Conservation (phyloP, 139 green algal species). For the Chlamydomonas eustigma region DNA sequence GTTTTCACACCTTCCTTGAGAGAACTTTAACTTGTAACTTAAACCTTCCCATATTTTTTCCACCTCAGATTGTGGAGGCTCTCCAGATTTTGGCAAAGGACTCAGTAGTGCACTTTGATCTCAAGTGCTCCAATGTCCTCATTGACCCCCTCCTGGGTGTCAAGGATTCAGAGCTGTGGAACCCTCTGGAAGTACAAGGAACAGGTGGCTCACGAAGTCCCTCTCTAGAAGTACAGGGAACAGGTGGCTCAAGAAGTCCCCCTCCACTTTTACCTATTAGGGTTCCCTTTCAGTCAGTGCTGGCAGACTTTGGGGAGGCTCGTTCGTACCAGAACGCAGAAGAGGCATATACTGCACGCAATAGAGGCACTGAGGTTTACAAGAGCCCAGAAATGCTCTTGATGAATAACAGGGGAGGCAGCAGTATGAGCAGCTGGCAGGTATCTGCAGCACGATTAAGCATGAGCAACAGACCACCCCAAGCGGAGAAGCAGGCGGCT, state of each 20-base stretch:
- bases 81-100: constrained; percentile 36
- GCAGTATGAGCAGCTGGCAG: too few species aligned
- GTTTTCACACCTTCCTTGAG: too few species aligned
- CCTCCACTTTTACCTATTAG: too few species aligned
- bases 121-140: constrained; percentile 85
- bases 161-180: constrained; percentile 37
- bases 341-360: constrained; percentile 40
- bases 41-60: too few species aligned
- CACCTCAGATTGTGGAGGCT: constrained; percentile 52
- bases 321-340: constrained; percentile 39
- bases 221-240: too few species aligned
- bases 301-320: constrained; percentile 57
- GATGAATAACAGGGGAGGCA: constrained; percentile 38
- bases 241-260: too few species aligned
- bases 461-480: background rate
- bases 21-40: too few species aligned
- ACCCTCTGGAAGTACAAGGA: too few species aligned
- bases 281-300: constrained; percentile 13
- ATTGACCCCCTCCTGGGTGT: constrained; percentile 56
- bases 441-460: too few species aligned
- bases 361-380: constrained; percentile 73
- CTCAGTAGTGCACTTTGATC: constrained; percentile 79
- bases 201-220: too few species aligned
- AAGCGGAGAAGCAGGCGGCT: background rate
- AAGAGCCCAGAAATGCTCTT: constrained; percentile 86